Base-by-base conservation (phyloP, 2,329 filamentous ascomycete genomes). In the Fusarium heterosporum region DNA sequence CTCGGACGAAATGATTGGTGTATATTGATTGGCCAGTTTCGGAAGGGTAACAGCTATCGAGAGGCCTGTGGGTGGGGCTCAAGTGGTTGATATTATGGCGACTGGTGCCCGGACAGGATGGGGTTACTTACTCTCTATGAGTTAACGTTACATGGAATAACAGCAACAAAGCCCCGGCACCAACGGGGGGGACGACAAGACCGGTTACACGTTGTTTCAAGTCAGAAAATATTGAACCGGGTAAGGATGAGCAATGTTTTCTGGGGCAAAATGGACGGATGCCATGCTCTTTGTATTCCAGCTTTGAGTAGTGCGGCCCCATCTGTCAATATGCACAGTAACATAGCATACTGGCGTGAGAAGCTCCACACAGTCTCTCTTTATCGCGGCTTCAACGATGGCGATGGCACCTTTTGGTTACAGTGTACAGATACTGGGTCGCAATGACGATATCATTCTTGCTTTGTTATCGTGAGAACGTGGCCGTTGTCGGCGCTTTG, bases 71-170 rank as follows among this genome's bases (percentile, higher is more conserved):
- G 52, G 61, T 60, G 63, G 66, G 49, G 66, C 64, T 28, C 22
- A 43, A 29, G 43, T 38, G 11, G 19, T 58, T 28, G 39, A 38
- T 13, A 36, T 38, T 53, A 41, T 47, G 50, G 41, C 41, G 48
- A 42, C 55, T 48, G 50, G 64, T 70, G 64, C 61, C 52, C n/a
- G 62, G 49, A 38, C 28, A 40, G 45, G 25, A 30, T 52, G 64
- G 55, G 39, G 55, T 55, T 60, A 43, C 62, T 55, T 55, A 34
- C 55, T 38, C 38, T 46, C 51, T 61, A 60, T 55, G 65, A 60
- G 71, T 73, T 73, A 73, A 73, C 71, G 71, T 73, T 73, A 73
- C 71, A 73, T 73, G 68, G 62, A 46, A 52, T 45, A 55, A 42
- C 43, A 66, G 51, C 53, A 40, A 56, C 66, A 47, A 52, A 52